Conservation (phyloP, 2,329 filamentous ascomycete species). For the Fusarium sp. region DNA sequence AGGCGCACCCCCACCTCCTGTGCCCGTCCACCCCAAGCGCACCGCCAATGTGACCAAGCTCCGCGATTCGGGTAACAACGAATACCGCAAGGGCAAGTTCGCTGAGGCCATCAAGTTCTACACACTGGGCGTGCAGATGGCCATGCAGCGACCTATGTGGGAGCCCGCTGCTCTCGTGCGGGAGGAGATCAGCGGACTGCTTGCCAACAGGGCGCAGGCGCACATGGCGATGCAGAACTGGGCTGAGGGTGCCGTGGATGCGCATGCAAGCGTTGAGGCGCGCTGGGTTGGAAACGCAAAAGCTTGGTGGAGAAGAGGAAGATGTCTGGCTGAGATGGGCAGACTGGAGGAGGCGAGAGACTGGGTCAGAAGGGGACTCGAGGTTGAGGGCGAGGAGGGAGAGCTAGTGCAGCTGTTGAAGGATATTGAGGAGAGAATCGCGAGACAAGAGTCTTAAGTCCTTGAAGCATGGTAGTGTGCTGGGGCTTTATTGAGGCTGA, state of each 20-base stretch:
- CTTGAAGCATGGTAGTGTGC: neutral
- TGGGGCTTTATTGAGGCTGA: conserved; percentile 2
- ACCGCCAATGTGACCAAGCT: conserved; percentile 89
- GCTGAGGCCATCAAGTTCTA: conserved; percentile 84
- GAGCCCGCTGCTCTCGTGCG: conserved; percentile 85
- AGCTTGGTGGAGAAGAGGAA: conserved; percentile 91
- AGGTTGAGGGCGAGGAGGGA: conserved; percentile 80
- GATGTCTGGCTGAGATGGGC: conserved; percentile 91
- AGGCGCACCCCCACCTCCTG: conserved; percentile 81
- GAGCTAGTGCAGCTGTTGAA: conserved; percentile 73
- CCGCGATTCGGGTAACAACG: conserved; percentile 85
- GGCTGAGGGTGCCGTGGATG: conserved; percentile 89
- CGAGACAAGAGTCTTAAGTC: conserved; percentile 52
- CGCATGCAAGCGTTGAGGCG: conserved; percentile 87
- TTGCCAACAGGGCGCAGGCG: conserved; percentile 90
- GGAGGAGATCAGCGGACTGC: conserved; percentile 84
- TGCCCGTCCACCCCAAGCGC: conserved; percentile 94
- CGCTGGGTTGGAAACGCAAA: conserved; percentile 90
- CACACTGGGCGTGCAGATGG: conserved; percentile 90
- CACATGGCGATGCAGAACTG: conserved; percentile 85
- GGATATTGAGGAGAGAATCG: conserved; percentile 67
- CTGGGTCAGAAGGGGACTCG: conserved; percentile 81
- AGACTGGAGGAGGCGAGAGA: conserved; percentile 82
- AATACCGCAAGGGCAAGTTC: conserved; percentile 82
- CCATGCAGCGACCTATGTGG: conserved; percentile 83